Conservation (phyloP, 306 rosid species). For the Gleditsia sinensis region DNA sequence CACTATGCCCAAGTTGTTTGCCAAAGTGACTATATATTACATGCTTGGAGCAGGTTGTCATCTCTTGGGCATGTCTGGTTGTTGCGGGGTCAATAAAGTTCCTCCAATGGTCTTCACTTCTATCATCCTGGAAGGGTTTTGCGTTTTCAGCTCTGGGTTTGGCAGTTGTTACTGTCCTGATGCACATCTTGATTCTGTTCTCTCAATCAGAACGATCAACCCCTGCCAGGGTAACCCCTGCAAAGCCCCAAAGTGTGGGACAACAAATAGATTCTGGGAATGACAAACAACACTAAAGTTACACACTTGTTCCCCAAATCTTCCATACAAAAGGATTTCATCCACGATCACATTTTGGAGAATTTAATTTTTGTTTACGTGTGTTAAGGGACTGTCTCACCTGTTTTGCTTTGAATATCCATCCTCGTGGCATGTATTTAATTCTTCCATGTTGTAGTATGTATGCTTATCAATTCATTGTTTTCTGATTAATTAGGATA, state of each 20-base stretch:
- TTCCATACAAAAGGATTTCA: slow-evolving; percentile 3
- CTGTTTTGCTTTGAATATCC: slow-evolving; percentile 29
- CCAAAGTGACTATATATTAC: slow-evolving; percentile 5
- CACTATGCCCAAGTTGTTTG: slow-evolving; percentile 6
- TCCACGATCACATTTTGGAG: slow-evolving; percentile 24
- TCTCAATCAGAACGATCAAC: slow-evolving; percentile 78
- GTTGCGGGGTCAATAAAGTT: slow-evolving; percentile 56
- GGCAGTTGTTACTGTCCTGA: slow-evolving; percentile 58
- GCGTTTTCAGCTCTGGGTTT: slow-evolving; percentile 51
- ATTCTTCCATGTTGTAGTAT: slow-evolving; percentile 24
- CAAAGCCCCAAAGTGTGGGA: slow-evolving; percentile 39
- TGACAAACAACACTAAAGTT: slow-evolving; percentile 50
- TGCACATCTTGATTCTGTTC: slow-evolving; percentile 74
- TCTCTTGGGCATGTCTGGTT: slow-evolving; percentile 63
- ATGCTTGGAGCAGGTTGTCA: slow-evolving; percentile 56
- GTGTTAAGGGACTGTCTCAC: slow-evolving; percentile 26
- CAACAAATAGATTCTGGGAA: slow-evolving; percentile 8
- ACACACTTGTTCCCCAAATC: slow-evolving; percentile 20
- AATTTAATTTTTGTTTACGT: slow-evolving; percentile 1
- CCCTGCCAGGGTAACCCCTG: slow-evolving; percentile 60
- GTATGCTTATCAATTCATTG: slow-evolving; percentile 35
- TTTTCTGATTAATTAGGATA: slow-evolving; percentile 29
- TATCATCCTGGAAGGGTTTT: slow-evolving; percentile 77
- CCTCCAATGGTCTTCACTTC: slow-evolving; percentile 59
- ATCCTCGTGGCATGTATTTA: slow-evolving; percentile 9